Base-by-base conservation (phyloP, 108 stramenopile genomes). In the Stephanodiscus triporus region DNA sequence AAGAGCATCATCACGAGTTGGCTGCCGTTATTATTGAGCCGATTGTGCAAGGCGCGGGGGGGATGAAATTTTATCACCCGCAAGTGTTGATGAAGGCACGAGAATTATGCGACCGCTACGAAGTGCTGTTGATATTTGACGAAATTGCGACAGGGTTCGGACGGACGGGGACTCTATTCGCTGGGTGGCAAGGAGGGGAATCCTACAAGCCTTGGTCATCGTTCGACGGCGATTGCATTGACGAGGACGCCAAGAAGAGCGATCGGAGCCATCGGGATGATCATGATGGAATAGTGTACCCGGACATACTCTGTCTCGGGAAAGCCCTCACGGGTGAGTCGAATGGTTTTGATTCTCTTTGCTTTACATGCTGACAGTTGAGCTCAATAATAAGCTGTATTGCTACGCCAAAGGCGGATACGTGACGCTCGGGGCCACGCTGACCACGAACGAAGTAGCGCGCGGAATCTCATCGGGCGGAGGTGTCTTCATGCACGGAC, bases 81-180 rank as follows among this genome's bases (percentile, higher is more conserved):
- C 26, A 59, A n/a, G 86, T 86, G 19, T 69, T 97, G 40, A 29
- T 69, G 47, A 37, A 40, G 53, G 68, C 87, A 4, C 70, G 94
- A 60, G 78, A 91, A 27, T 77, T 95, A 49, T 95, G 94, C 62
- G 78, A 91, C 42, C 70, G 83, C 2, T 84, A 91, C 63, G 72
- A 87, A 49, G 78, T 97, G 9, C 63, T 97, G 49, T 76, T 97
- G 56, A 93, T 97, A 58, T 89, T 84, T 57, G 96, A 97, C 64
- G 96, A 97, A 69, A 93, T 95, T 50, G 92, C 92, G 0, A 95
- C 96, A 2, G 96, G 94, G 6, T 95, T 97, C 81, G 96, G 96
- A 10, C 79, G 96, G 30, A 85, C 94, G 9, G 96, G 96, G 19
- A 83, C 82, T 57, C 65, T 95, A 66, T 95, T 95, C 84, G 91